Conservation (phyloP, 768 basidiomycete species). For the Mycena crocata region DNA sequence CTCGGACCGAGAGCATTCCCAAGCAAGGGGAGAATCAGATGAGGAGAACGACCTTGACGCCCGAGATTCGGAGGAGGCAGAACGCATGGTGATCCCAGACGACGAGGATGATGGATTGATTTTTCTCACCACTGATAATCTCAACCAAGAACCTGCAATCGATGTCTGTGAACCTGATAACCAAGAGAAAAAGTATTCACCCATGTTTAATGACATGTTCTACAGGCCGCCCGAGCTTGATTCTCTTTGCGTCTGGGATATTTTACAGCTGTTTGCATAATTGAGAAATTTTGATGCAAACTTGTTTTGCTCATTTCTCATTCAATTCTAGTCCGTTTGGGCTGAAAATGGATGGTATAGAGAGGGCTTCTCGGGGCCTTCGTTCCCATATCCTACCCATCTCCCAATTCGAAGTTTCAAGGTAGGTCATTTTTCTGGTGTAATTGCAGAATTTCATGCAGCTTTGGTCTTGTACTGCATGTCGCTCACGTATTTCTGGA, state of each 20-base stretch:
- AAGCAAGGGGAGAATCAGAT: not conserved
- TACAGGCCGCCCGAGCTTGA: constrained; percentile 20
- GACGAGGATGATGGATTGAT: constrained; percentile 10
- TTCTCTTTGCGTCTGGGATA: constrained; percentile 22
- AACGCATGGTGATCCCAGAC: not conserved
- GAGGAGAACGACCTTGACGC: not conserved
- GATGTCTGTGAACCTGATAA: not conserved
- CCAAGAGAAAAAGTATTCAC: constrained; percentile 7
- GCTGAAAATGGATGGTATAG: too few species aligned
- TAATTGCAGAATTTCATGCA: too few species aligned
- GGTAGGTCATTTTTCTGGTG: too few species aligned
- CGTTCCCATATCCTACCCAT: too few species aligned
- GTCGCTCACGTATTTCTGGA: too few species aligned
- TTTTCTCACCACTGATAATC: constrained; percentile 4
- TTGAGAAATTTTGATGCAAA: too few species aligned
- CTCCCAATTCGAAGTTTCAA: too few species aligned
- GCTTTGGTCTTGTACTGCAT: too few species aligned
- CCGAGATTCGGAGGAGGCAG: not conserved
- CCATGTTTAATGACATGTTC: constrained; percentile 26
- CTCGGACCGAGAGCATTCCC: not conserved
- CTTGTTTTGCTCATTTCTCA: too few species aligned
- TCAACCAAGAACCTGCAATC: not conserved
- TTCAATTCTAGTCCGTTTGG: too few species aligned
- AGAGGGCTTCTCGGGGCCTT: too few species aligned
- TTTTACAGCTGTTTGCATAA: too few species aligned